Evolutionary conservation across 305 asterid species (phyloP), one percentile per base, ranked within the genome.

Genomic region (Fraxinus nigra): DNA sequence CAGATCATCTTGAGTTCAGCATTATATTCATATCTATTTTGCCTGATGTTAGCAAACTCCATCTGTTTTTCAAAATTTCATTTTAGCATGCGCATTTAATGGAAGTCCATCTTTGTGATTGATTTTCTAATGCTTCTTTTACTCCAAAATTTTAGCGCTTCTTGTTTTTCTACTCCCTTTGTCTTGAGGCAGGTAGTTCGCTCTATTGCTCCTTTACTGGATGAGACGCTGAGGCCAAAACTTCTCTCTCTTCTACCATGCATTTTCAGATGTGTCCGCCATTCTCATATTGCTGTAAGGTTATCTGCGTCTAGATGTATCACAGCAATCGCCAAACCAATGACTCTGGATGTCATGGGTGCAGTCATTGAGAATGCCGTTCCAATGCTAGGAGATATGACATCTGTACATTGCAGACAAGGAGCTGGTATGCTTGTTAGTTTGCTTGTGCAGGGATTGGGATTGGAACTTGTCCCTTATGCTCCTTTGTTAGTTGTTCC

Each of bases 391-490:
- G 95, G 99, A 81, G 98, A 96, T 78, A 85, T 89, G 92, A 77
- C 91, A 75, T 96, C 97, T 75, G 93, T 94, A 79, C 97, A 92
- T 89, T 93, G 98, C 75, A 94, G 98, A 88, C 99, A 96, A 90
- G 99, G 99, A 79, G 98, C 98, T 86, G 98, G 98, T 83, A 96
- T 96, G 98, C 98, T 96, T 84, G 97, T 96, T 81, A 96, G 97
- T 87, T 90, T 94, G 90, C 97, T 96, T 82, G 99, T 94, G 67
- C 99, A 90, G 70, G 98, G 99, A 75, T 86, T 94, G 87, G 99
- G 99, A 79, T 88, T 96, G 85, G 98, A 96, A 85, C 92, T 94
- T 84, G 98, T 96, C 67, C 98, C 98, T 8, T 96, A 94, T 87
- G 92, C 99, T 84, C 98, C 99, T 85, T 87, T 96, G 80, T 89